Evolutionary conservation across 345 rosid species (phyloP).

Genomic region (Salix suchowensis): DNA sequence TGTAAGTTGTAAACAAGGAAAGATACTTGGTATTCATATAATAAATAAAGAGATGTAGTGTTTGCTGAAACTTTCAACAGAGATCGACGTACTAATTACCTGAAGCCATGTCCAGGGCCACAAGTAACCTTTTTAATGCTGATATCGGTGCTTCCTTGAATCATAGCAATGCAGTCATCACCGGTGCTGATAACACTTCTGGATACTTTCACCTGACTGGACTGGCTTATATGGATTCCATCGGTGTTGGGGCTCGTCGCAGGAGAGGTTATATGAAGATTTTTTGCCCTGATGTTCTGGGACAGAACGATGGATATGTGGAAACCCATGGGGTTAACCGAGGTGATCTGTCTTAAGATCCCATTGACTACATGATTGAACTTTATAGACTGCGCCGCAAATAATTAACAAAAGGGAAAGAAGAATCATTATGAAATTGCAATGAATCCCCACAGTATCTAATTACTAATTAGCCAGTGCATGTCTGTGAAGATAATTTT

Average conservation of each 20-base stretch:
- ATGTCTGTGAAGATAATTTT: neutral
- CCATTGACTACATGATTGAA: slow-evolving; percentile 31
- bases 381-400: slow-evolving; percentile 34
- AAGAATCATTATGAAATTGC: neutral
- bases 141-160: slow-evolving; percentile 50
- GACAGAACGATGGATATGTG: slow-evolving; percentile 38
- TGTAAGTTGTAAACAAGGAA: neutral
- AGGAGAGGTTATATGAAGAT: slow-evolving; percentile 38
- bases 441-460: neutral
- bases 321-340: slow-evolving; percentile 66
- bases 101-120: slow-evolving; percentile 81
- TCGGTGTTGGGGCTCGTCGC: slow-evolving; percentile 59
- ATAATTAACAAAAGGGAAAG: neutral
- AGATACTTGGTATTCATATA: neutral
- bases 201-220: slow-evolving; percentile 40
- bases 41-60: neutral
- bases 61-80: neutral
- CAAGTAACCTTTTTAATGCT: slow-evolving; percentile 44
- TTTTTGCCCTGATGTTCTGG: slow-evolving; percentile 26
- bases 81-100: slow-evolving; percentile 22
- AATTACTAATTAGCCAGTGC: neutral
- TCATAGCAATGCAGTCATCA: slow-evolving; percentile 66
- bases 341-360: slow-evolving; percentile 33
- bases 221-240: slow-evolving; percentile 66
- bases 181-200: slow-evolving; percentile 46